Percentiles rank a stretch among this genome's conserved stretches.
Conservation (phyloP, 176 grass and related monocot species). For the Avena eriantha region DNA sequence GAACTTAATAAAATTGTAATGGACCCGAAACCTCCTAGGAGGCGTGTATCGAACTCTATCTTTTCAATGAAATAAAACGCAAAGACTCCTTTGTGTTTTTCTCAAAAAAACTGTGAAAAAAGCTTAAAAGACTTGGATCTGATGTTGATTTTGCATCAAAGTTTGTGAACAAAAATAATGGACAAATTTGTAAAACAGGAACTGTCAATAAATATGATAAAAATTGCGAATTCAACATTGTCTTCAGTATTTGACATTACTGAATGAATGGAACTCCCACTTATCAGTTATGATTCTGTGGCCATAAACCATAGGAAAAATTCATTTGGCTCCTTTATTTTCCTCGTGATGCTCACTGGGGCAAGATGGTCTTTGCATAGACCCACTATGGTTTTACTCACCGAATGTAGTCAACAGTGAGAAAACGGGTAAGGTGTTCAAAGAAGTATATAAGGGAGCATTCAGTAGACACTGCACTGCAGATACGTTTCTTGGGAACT, state of each 20-base stretch:
- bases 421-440: neutral
- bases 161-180: neutral
- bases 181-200: neutral
- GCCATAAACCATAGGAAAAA: neutral
- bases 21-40: too few species aligned
- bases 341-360: neutral
- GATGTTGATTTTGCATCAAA: constrained; percentile 7
- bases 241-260: neutral
- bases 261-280: neutral
- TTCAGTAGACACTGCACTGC: neutral
- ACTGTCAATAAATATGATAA: neutral
- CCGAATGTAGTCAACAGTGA: neutral
- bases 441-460: neutral
- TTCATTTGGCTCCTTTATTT: constrained; percentile 9
- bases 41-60: too few species aligned
- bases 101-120: neutral
- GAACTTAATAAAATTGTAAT: too few species aligned
- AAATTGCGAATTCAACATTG: constrained; percentile 15
- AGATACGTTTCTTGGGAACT: neutral
- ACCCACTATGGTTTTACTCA: neutral
- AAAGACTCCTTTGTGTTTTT: too few species aligned
- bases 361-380: constrained; percentile 2
- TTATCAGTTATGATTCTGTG: neutral
- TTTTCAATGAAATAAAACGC: too few species aligned
- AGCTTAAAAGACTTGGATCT: neutral